These are phyloP conservation scores for Entonaema liquescens DNA, from an alignment of 495 filamentous ascomycete species.

Conservation along the genomic window DNA sequence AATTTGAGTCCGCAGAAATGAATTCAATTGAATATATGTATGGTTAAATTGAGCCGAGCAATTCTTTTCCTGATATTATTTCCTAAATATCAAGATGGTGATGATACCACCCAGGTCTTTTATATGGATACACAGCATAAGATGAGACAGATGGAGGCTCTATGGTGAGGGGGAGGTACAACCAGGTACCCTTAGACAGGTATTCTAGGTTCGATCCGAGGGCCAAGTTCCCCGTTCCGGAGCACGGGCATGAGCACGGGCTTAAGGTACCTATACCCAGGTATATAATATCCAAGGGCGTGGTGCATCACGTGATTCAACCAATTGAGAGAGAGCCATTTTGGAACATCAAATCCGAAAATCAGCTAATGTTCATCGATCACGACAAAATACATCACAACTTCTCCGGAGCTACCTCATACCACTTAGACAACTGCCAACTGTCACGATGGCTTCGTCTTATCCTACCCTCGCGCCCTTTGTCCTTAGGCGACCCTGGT, in stretches of 20 bases:
- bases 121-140: conserved; percentile 26
- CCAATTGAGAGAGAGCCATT: conserved; percentile 31
- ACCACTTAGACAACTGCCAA: conserved; percentile 18
- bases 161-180: neutral
- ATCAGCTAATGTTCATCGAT: conserved; percentile 5
- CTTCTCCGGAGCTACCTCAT: conserved; percentile 29
- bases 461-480: conserved; percentile 74
- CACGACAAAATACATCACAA: conserved; percentile 21
- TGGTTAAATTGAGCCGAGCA: neutral
- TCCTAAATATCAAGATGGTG: conserved; percentile 3
- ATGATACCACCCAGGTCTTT: conserved; percentile 4
- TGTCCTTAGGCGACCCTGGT: conserved; percentile 84
- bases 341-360: conserved; percentile 37
- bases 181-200: neutral
- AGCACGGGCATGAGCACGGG: neutral
- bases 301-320: conserved; percentile 40
- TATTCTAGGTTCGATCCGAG: neutral
- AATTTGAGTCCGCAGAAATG: neutral
- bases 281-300: neutral
- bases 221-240: conserved; percentile 10
- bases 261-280: neutral
- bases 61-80: neutral
- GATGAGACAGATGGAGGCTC: conserved; percentile 6
- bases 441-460: conserved; percentile 67
- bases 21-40: neutral